Conservation (phyloP, 352 stramenopile genomes). For the Globisporangium orthogonon region DNA sequence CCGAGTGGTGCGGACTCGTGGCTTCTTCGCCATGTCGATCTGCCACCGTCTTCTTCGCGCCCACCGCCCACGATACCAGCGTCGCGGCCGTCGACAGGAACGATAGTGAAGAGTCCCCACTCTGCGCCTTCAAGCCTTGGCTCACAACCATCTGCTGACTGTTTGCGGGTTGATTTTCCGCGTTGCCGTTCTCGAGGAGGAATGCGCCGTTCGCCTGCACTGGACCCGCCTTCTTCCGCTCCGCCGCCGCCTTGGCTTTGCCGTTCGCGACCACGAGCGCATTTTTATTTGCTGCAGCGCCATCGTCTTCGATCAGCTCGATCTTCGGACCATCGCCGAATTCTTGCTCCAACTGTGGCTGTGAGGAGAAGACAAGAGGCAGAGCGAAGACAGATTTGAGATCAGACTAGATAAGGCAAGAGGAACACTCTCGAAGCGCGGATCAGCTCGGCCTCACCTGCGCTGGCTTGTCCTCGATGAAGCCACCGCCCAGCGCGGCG, state of each 20-base stretch:
- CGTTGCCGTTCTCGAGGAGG: slow-evolving; percentile 29
- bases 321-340: slow-evolving; percentile 25
- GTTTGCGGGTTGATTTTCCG: slow-evolving; percentile 27
- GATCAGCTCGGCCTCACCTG: slow-evolving; percentile 9
- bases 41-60: slow-evolving; percentile 32
- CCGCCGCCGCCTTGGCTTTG: not conserved
- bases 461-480: slow-evolving; percentile 46
- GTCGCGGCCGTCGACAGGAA: slow-evolving; percentile 35
- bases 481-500: slow-evolving; percentile 52
- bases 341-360: slow-evolving; percentile 19
- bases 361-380: not conserved
- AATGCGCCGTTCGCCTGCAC: slow-evolving; percentile 12
- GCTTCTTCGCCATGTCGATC: slow-evolving; percentile 15
- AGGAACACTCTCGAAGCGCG: not conserved
- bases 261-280: slow-evolving; percentile 23
- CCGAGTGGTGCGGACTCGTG: slow-evolving; percentile 59
- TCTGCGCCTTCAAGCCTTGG: slow-evolving; percentile 17
- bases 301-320: slow-evolving; percentile 41
- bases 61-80: slow-evolving; percentile 62
- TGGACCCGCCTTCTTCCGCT: slow-evolving; percentile 8
- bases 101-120: slow-evolving; percentile 11
- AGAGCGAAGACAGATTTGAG: not conserved
- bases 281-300: slow-evolving; percentile 19
- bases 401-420: not conserved
- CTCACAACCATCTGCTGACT: slow-evolving; percentile 32